Percentiles rank a stretch among this genome's conserved stretches.
Conservation (phyloP, 1,284 basidiomycete species). For the Boletus smithii region DNA sequence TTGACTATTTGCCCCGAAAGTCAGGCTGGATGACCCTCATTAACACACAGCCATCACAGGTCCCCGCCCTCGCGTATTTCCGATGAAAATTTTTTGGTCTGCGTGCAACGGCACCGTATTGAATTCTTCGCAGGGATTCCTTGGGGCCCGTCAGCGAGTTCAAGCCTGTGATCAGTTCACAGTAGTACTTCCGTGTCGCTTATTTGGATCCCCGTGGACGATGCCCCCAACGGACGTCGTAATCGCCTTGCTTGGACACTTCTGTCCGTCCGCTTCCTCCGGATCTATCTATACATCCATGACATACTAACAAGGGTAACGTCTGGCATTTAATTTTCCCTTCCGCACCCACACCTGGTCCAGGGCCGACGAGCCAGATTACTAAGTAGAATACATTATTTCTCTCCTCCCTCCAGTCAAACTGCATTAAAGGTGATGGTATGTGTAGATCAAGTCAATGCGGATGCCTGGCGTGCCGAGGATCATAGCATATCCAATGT, state of each 20-base stretch:
- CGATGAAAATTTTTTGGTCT: slow-evolving; percentile 36
- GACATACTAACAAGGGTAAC: slow-evolving; percentile 23
- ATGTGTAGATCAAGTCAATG: slow-evolving; percentile 38
- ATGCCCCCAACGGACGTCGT: slow-evolving; percentile 15
- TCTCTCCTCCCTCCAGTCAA: slow-evolving; percentile 11
- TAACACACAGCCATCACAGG: slow-evolving; percentile 39
- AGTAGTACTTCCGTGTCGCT: slow-evolving; percentile 10
- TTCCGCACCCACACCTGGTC: slow-evolving; percentile 20
- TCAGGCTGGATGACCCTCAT: slow-evolving; percentile 32
- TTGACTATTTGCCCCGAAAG: slow-evolving; percentile 35
- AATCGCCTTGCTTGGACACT: slow-evolving; percentile 14
- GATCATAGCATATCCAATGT: slow-evolving; percentile 15
- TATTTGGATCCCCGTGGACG: slow-evolving; percentile 16
- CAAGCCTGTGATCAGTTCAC: not conserved
- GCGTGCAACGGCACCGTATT: slow-evolving; percentile 14
- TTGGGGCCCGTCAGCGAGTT: not conserved
- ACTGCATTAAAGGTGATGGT: slow-evolving; percentile 33
- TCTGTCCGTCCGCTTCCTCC: slow-evolving; percentile 13
- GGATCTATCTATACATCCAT: slow-evolving; percentile 21
- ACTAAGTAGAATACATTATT: slow-evolving; percentile 25
- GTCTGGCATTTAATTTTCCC: slow-evolving; percentile 27
- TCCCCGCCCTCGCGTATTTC: slow-evolving; percentile 39
- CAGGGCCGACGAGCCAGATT: slow-evolving; percentile 30
- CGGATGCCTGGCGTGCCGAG: slow-evolving; percentile 15
- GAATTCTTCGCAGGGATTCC: not conserved